These are phyloP conservation scores for Tolypocladium nubicola DNA, from an alignment of 2,329 filamentous ascomycete species.

Conservation along the genomic window DNA sequence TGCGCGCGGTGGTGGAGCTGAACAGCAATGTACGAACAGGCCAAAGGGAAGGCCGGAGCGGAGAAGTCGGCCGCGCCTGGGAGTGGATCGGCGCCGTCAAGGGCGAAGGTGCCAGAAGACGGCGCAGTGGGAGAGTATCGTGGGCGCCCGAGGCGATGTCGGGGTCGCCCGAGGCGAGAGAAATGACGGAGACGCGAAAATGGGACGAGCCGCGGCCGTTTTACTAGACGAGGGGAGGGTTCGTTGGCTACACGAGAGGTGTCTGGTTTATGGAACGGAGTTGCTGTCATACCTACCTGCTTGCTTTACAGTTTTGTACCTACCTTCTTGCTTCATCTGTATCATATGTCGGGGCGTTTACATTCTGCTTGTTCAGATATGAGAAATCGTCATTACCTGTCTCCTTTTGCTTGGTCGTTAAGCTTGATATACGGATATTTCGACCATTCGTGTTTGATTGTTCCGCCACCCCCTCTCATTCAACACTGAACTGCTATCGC, in stretches of 20 bases:
- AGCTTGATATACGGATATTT: not conserved
- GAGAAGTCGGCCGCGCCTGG: constrained; percentile 57
- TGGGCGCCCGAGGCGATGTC: constrained; percentile 28
- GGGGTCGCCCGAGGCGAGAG: constrained; percentile 17
- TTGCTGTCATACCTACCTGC: not conserved
- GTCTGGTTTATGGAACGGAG: not conserved
- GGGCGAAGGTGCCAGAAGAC: constrained; percentile 31
- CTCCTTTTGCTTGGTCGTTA: not conserved
- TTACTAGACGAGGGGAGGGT: constrained; percentile 17
- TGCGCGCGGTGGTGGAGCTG: constrained; percentile 76
- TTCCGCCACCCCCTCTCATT: not conserved
- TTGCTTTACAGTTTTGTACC: not conserved
- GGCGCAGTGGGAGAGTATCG: constrained; percentile 43
- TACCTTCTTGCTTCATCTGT: not conserved
- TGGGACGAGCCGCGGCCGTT: constrained; percentile 32
- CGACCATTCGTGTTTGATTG: not conserved
- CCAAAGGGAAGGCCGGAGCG: constrained; percentile 56
- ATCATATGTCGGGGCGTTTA: not conserved
- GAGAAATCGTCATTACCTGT: not conserved
- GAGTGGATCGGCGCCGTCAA: constrained; percentile 56
- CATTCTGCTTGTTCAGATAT: not conserved
- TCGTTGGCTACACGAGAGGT: not conserved
- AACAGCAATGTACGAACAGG: constrained; percentile 82
- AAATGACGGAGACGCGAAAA: constrained; percentile 19
- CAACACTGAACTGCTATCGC: not conserved